Evolutionary conservation across 371 early-diverging fungal species (phyloP), one percentile per base, ranked within the genome.

Genomic region (Mortierella polycephala): DNA sequence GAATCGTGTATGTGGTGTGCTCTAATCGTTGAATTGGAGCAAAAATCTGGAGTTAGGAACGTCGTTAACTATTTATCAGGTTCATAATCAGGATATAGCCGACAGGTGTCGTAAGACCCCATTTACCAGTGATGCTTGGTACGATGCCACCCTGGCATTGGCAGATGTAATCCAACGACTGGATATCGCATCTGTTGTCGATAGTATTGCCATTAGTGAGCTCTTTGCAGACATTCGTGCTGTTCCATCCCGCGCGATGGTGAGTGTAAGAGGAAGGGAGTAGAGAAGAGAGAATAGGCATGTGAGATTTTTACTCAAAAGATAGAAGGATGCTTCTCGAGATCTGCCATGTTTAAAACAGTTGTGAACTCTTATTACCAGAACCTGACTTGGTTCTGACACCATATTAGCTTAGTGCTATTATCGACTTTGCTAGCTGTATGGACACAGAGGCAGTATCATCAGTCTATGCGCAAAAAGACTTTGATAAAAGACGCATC

Each of bases 1-100:
- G 82, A 51, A 82, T 82, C 14, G 81, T 82, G 60, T 75, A 72
- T 0, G 82, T 82, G 61, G 82, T 82, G 61, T 82, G 80, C 39
- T 82, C 82, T 82, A 62, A 10, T n/a, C 18, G 41, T n/a, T 20
- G 54, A 44, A 59, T 57, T 2, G 57, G 5, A n/a, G 7, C 4
- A 10, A 30, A 30, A 30, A 30, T 1, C 4, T 30, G 30, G 30
- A 4, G 30, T 30, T 30, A 30, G 30, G 4, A 30, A 30, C 30
- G 30, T 30, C 30, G 30, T 30, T 30, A 4, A 30, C 4, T 30
- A 4, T 30, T 2, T 30, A 30, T 30, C 30, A 30, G 30, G 4
- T 4, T 30, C 30, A 4, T 4, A 30, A 30, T 30, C 1, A 30
- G 30, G 30, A 4, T 30, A 30, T 30, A 30, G 30, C 4, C 30